phyloP scores from a whole-genome alignment of 495 filamentous ascomycete species.

The Saxispiralis lemnorum region DNA sequence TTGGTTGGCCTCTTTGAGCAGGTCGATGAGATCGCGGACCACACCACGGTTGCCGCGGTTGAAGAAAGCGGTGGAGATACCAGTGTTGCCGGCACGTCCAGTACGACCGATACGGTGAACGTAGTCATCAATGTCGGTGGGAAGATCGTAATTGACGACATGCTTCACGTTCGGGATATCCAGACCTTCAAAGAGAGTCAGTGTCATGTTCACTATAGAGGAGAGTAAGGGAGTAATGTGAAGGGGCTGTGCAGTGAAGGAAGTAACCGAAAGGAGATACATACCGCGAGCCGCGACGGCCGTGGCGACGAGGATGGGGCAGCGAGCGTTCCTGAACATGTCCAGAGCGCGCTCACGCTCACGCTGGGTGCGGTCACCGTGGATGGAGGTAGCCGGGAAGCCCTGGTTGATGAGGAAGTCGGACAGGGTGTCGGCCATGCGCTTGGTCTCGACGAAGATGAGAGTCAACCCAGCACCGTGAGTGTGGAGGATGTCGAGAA shows the following conservation, averaged over 20 bases:
- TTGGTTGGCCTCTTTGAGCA: conserved; percentile 95
- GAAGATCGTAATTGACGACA: conserved; percentile 97
- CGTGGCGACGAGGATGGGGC: conserved; percentile 90
- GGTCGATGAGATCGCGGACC: conserved; percentile 82
- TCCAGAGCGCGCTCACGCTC: conserved; percentile 96
- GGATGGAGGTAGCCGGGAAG: conserved; percentile 93
- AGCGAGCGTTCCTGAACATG: conserved; percentile 84
- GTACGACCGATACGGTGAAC: conserved; percentile 99
- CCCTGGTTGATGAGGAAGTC: conserved; percentile 96
- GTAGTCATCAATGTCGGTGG: conserved; percentile 97
- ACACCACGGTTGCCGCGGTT: conserved; percentile 98
- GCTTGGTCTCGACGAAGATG: conserved; percentile 98
- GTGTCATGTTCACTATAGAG: not conserved
- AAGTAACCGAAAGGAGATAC: conserved; percentile 7
- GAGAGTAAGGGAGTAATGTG: not conserved
- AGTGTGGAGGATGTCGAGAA: conserved; percentile 92
- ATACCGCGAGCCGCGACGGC: conserved; percentile 79
- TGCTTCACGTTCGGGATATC: conserved; percentile 98
- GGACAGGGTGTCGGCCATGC: conserved; percentile 93
- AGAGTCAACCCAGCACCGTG: conserved; percentile 80
- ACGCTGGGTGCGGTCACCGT: conserved; percentile 93
- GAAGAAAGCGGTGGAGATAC: conserved; percentile 97
- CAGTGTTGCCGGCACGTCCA: conserved; percentile 96
- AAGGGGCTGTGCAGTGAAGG: conserved; percentile 3
- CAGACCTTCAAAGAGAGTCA: conserved; percentile 25